Evolutionary conservation across 176 grass and related monocot genomes (phyloP), one percentile per base, ranked within the genome.

Genomic region (Elaeis guineensis): DNA sequence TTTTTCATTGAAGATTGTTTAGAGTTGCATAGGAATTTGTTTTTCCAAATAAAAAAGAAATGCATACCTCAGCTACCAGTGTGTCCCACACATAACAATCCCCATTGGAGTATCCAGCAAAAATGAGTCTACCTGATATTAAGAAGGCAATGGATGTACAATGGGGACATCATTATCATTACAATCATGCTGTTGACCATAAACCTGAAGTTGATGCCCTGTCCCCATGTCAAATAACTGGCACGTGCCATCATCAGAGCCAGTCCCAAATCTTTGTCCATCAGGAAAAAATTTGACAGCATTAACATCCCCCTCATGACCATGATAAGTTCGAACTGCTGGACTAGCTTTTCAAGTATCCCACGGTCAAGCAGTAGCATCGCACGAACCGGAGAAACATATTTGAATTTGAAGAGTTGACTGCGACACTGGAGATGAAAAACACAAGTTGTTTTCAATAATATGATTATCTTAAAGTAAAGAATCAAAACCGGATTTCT

Each of bases 81-180:
- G 87, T 98, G 63, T 98, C 93, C 93, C 93, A 98, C 26, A 98
- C 93, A 76, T 80, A 98, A 74, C 93, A 98, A 72, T 92, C 84
- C 63, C 87, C 93, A 67, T 91, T 98, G 4, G 93, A 98, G 78
- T 98, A 98, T 57, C 93, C 93, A 80, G 84, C 81, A 83, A 98
- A 97, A 67, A 98, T 82, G 56, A 98, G 85, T 62, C 93, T 87
- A 75, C 93, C 93, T n/a, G 93, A 98, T 80, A 98, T 89, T 9
- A 87, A 98, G 59, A 92, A 98, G 5, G 93, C 93, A 24, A 98
- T 84, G 54, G 93, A 98, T 68, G 84, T 98, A 98, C 93, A 52
- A 64, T 81, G n/a, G 32, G 84, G 16, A 83, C 71, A 51, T 85
- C 93, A 68, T 83, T 79, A 74, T 86, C 81, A 58, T 86, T 80